Evolutionary conservation across 2,329 filamentous ascomycete species (phyloP).

Genomic region (Microdochium paspali): DNA sequence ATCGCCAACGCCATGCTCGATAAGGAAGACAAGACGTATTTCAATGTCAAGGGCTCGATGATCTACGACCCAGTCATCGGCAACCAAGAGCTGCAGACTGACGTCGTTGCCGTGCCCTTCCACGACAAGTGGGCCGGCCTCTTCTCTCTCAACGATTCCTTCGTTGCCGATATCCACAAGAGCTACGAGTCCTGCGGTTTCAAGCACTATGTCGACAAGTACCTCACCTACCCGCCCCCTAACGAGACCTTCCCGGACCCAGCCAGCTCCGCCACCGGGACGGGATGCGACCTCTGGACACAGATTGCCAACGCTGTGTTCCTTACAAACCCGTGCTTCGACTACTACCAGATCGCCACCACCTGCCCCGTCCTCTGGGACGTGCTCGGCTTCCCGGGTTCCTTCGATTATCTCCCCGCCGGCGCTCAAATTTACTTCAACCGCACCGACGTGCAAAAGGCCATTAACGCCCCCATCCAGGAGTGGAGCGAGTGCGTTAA

Average conservation of each 20-base stretch:
- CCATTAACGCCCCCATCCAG: constrained; percentile 55
- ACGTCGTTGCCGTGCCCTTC: constrained; percentile 45
- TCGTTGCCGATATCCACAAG: constrained; percentile 39
- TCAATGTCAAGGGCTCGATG: constrained; percentile 57
- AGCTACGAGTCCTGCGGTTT: constrained; percentile 52
- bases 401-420: constrained; percentile 47
- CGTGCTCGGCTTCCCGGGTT: constrained; percentile 56
- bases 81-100: constrained; percentile 30
- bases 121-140: constrained; percentile 51
- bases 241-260: constrained; percentile 43
- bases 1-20: constrained; percentile 66
- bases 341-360: constrained; percentile 63
- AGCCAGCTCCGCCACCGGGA: constrained; percentile 27
- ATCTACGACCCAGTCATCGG: constrained; percentile 64
- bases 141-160: constrained; percentile 55
- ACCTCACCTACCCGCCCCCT: constrained; percentile 61
- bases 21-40: constrained; percentile 54
- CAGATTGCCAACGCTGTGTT: constrained; percentile 42
- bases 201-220: constrained; percentile 46
- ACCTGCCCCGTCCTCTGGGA: constrained; percentile 65
- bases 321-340: constrained; percentile 66
- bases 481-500: constrained; percentile 21
- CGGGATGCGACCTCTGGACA: constrained; percentile 38
- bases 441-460: constrained; percentile 53
- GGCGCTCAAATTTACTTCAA: constrained; percentile 58